phyloP scores from a whole-genome alignment of 148 eudicot genomes.

The Arbutus unedo region DNA sequence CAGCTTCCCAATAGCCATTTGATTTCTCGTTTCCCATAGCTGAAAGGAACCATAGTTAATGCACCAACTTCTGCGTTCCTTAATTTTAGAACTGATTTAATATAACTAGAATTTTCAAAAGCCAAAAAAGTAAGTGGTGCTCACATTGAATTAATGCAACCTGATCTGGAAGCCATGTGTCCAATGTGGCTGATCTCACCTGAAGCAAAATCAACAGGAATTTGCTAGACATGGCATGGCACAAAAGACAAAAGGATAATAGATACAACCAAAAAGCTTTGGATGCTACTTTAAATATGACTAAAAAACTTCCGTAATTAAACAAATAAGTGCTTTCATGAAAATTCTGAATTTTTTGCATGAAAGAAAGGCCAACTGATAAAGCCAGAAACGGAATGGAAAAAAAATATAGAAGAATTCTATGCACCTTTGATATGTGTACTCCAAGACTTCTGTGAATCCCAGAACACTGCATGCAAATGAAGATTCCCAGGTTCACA shows the following conservation, averaged over 20 bases:
- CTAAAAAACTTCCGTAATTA: not conserved
- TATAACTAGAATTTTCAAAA: not conserved
- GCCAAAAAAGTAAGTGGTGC: constrained; percentile 24
- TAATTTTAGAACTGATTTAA: constrained; percentile 10
- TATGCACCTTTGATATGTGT: constrained; percentile 90
- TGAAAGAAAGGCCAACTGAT: not conserved
- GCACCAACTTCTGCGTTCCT: not conserved
- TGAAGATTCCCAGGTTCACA: constrained; percentile 92
- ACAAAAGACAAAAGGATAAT: not conserved
- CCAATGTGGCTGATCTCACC: constrained; percentile 98
- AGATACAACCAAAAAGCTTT: not conserved
- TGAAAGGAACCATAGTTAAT: constrained; percentile 27
- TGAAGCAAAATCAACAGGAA: constrained; percentile 28
- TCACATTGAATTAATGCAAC: constrained; percentile 91
- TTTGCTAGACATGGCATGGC: not conserved
- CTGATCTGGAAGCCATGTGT: constrained; percentile 99
- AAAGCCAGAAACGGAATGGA: not conserved
- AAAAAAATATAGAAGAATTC: not conserved
- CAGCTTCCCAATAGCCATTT: constrained; percentile 96
- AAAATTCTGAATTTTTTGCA: not conserved
- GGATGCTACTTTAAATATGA: not conserved
- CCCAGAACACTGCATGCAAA: constrained; percentile 99
- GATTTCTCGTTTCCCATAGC: constrained; percentile 95
- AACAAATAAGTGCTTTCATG: not conserved
- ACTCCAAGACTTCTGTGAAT: constrained; percentile 98